phyloP scores from a whole-genome alignment of 106 monocot genomes.

The Acanthochlamys bracteata region DNA sequence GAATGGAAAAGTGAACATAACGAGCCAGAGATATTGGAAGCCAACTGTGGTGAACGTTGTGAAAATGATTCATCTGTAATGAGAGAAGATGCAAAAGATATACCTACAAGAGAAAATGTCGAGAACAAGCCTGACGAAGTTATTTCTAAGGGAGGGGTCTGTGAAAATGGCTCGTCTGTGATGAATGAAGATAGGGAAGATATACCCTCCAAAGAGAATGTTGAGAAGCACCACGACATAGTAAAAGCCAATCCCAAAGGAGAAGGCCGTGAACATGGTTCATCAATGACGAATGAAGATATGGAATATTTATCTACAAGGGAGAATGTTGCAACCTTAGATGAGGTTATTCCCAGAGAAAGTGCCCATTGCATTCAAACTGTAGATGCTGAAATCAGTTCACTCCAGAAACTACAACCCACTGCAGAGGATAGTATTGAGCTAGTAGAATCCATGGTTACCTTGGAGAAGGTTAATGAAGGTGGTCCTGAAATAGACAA shows the following conservation, averaged over 20 bases:
- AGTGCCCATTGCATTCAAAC: slow-evolving; percentile 8
- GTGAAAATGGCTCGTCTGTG: neutral
- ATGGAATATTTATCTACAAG: neutral
- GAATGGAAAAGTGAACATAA: slow-evolving; percentile 7
- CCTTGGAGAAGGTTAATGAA: slow-evolving; percentile 15
- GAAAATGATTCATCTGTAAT: neutral
- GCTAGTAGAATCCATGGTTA: slow-evolving; percentile 8
- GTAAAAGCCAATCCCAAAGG: neutral
- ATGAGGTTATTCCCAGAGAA: slow-evolving; percentile 12
- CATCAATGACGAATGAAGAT: neutral
- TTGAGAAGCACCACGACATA: neutral
- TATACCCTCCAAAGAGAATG: neutral
- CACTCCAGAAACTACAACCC: slow-evolving; percentile 12
- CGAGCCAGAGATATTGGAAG: neutral
- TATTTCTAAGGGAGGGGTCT: neutral
- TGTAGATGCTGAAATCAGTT: slow-evolving; percentile 26
- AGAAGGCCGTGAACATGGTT: neutral
- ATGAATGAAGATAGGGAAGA: neutral
- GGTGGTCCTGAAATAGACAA: slow-evolving; percentile 1
- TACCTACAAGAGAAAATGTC: neutral
- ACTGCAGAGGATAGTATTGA: slow-evolving; percentile 21
- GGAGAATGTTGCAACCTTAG: neutral
- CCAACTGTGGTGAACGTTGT: slow-evolving; percentile 4
- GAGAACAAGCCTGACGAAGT: neutral
- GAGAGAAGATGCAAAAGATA: slow-evolving; percentile 4